Base-by-base conservation (phyloP, 1,139 yeast genomes). In the Suhomyces coccinellae region DNA sequence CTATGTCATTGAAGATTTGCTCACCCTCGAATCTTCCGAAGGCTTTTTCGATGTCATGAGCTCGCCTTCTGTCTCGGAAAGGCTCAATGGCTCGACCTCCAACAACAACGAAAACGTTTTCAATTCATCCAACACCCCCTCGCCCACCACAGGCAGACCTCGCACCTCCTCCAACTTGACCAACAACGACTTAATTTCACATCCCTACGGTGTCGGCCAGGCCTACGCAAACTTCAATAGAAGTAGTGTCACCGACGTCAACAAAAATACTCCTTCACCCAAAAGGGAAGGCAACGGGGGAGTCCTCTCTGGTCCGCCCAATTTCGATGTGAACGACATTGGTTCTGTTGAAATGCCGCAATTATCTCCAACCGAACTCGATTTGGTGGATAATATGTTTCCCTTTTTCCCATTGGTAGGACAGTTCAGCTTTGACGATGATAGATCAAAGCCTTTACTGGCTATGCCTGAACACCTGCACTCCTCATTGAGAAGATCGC, bases 391-490 rank as follows among this genome's bases (percentile, higher is more conserved):
- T 38, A 59, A 62, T 28, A 67, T 73, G 65, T 78, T 77, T 52
- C 83, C 83, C 2, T 63, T 79, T 27, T 77, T 75, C 46, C 82
- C 83, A 0, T 62, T 79, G 44, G 75, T 78, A 36, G 83, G 82
- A 2, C 67, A 69, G 29, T 62, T 63, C 40, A 71, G 75, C 41
- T 72, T 73, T 50, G 76, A 72, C 33, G 61, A 60, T 41, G 69
- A 62, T 50, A 63, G 62, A 41, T 61, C 69, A 38, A 65, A 67
- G 45, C 77, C 77, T 4, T 58, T 72, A 42, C 68, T 65, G 65
- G 59, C 66, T 6, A 48, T 66, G 9, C 67, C 69, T 6, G 37
- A 33, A 6, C 28, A 32, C 13, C 40, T 31, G 13, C 36, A 40
- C 24, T 20, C 43, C 10, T 14, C 44, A 4, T 34, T 44, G n/a